Evolutionary conservation across 306 rosid species (phyloP), one percentile per base, ranked within the genome.

Genomic region (Cucurbita pepo): DNA sequence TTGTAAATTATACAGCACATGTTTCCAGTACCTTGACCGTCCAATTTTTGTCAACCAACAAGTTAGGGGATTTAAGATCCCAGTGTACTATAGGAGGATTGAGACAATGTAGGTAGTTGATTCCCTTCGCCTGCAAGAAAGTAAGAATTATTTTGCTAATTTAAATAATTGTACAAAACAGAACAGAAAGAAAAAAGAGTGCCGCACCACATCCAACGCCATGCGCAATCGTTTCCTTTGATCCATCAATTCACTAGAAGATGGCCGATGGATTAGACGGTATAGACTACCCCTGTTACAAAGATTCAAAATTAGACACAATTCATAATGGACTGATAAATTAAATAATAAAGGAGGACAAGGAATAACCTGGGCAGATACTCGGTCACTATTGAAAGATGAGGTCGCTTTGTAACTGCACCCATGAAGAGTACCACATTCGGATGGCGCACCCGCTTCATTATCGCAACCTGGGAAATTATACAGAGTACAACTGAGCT

Each of bases 351-450:
- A 10, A 12, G 10, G 3, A 1, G 54, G 12, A 45, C 22, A 44
- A 41, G 40, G 5, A 6, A 59, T 76, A 82, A 91, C 99, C 99
- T 85, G 0, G 95, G 99, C 59, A 94, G 80, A 78, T 91, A 94
- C 77, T 94, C 99, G 34, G 97, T 94, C 79, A 94, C 97, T 65
- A 91, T 94, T 14, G 99, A 94, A 59, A 94, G 85, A 84, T 91
- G 84, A 13, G 99, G 97, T 48, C 90, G 81, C 80, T 86, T 91
- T 15, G 99, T 94, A 63, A 94, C 99, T 22, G 96, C 97, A 37
- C 97, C 99, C 99, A 94, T 94, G 86, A 94, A 94, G 51, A 94
- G 97, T 76, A 94, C 99, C 66, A 94, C 89, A 76, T 91, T 91
- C 41, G 97, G 99, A 86, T 91, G 99, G 61, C 99, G 95, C 14